phyloP scores from a whole-genome alignment of 352 stramenopile genomes.

The Pythium myriotylum region DNA sequence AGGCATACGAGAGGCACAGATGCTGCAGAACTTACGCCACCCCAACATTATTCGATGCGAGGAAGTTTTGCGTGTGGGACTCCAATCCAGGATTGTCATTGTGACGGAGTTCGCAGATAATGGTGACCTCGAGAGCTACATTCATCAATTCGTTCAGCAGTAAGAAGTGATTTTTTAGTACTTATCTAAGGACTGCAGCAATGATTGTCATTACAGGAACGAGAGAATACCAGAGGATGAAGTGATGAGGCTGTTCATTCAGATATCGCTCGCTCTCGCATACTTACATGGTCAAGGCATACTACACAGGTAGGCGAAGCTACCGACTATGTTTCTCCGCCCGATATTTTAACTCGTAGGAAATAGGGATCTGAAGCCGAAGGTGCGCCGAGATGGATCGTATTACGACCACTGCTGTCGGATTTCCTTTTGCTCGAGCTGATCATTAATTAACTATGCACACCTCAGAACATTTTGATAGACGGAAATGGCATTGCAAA shows the following conservation, averaged over 20 bases:
- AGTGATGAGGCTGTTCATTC: conserved; percentile 74
- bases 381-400: conserved; percentile 23
- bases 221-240: conserved; percentile 38
- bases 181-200: background rate
- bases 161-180: conserved; percentile 8
- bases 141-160: conserved; percentile 29
- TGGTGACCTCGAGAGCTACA: conserved; percentile 60
- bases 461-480: conserved; percentile 68
- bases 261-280: conserved; percentile 54
- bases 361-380: conserved; percentile 67
- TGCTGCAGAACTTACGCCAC: conserved; percentile 53
- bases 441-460: too few relatives aligned
- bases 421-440: too few relatives aligned
- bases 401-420: background rate
- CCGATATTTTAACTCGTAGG: too few relatives aligned
- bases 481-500: conserved; percentile 65
- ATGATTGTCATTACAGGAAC: conserved; percentile 7
- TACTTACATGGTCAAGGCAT: conserved; percentile 66
- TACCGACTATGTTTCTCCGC: conserved; percentile 8
- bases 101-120: conserved; percentile 78
- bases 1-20: conserved; percentile 44
- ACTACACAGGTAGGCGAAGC: conserved; percentile 56
- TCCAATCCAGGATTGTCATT: conserved; percentile 40
- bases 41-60: conserved; percentile 71
- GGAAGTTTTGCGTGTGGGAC: conserved; percentile 36